Base-by-base conservation (phyloP, 306 rosid species). In the Vigna radiata region DNA sequence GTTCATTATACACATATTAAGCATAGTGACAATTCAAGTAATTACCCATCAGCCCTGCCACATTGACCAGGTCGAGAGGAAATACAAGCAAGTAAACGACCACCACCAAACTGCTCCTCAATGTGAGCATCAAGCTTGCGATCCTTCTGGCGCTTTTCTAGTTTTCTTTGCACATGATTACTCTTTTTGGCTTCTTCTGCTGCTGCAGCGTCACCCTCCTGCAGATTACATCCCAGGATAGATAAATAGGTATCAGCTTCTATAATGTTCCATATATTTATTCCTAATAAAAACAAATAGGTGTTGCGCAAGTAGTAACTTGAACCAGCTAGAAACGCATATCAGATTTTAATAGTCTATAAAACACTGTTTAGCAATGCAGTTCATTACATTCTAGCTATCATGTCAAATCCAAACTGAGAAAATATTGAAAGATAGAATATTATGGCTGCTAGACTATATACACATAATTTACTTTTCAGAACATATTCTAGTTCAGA, bases 61-160 rank as follows among this genome's bases (percentile, higher is more conserved):
- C 86, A 85, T 76, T 85, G 89, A 41, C 89, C 89, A 10, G 89
- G 89, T 3, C 89, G 79, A 21, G 89, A 85, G 4, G 89, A 79
- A 64, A 85, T 85, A 53, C 80, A 79, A 3, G 89, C 88, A 50
- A 85, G 23, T 46, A 85, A 61, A 53, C 88, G 49, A 5, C 88
- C 88, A 65, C 81, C 72, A 21, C 77, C 77, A 56, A 85, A 85
- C 31, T 85, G 86, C 75, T 85, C 88, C 62, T 85, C 86, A 58
- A 85, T 79, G n/a, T 85, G 82, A 1, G 84, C 3, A 16, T 85
- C 86, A 70, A 85, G 86, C 6, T 48, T 44, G 0, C 86, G 82
- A 11, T 82, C 86, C 6, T 85, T 71, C 77, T 79, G 88, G 23
- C 88, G 84, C 47, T 85, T 76, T 84, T 85, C 88, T 4, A 85